These are phyloP conservation scores for Backusella mclennaniae DNA, from an alignment of 192 early-diverging fungal species.

Conservation along the genomic window DNA sequence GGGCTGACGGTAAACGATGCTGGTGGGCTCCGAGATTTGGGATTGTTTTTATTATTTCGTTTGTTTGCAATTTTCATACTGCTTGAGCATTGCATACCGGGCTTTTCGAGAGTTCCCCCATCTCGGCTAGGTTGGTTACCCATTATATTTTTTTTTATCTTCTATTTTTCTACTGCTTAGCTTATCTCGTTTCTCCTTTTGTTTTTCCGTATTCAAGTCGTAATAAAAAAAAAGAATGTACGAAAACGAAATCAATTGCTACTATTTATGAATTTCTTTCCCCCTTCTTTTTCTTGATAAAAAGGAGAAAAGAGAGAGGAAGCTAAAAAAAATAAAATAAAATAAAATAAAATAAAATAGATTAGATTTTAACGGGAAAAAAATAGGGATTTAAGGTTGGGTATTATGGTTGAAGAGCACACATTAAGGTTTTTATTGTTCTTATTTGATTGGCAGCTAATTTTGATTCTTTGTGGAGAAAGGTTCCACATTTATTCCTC, in stretches of 20 bases:
- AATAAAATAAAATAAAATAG: background rate
- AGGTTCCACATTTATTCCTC: background rate
- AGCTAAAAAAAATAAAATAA: background rate
- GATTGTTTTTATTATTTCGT: background rate
- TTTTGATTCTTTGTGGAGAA: background rate
- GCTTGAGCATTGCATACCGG: background rate
- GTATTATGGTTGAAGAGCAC: background rate
- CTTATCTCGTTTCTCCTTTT: background rate
- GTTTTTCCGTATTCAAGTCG: background rate
- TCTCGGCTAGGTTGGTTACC: slow-evolving; percentile 23
- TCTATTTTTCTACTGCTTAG: background rate
- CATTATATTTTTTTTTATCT: background rate
- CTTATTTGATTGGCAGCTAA: background rate
- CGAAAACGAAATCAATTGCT: background rate
- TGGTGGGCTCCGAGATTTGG: background rate
- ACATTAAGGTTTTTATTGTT: background rate
- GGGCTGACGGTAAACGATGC: slow-evolving; percentile 7
- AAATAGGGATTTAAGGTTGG: background rate
- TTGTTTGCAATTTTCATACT: background rate
- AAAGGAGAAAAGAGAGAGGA: background rate
- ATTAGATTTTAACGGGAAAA: background rate
- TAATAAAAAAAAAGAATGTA: background rate
- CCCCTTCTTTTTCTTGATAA: background rate
- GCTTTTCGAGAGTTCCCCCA: background rate
- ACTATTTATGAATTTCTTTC: background rate